Percentiles rank a stretch among this genome's conserved stretches.
phyloP scores from a whole-genome alignment of 768 basidiomycete species.

The Rhodotorula babjevae region DNA sequence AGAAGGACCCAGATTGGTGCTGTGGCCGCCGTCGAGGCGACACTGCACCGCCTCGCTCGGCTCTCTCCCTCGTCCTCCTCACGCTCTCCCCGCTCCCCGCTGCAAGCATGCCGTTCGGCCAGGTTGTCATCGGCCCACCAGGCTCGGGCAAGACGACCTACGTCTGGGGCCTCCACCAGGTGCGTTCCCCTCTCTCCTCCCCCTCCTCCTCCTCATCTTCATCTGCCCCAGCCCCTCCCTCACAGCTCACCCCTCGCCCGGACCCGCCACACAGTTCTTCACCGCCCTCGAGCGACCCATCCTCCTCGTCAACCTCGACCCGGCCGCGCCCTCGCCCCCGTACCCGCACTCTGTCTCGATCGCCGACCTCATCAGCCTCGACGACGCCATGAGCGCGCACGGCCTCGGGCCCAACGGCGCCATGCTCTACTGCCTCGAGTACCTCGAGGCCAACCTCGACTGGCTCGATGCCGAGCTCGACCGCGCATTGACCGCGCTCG shows the following conservation, averaged over 20 bases:
- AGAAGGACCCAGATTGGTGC: too few relatives aligned
- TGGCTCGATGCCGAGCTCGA: constrained; percentile 51
- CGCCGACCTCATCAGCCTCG: constrained; percentile 73
- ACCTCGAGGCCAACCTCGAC: constrained; percentile 90
- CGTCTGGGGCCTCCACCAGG: constrained; percentile 51
- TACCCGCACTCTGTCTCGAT: constrained; percentile 90
- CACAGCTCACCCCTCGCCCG: background rate
- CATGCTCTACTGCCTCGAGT: constrained; percentile 94
- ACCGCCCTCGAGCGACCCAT: constrained; percentile 79
- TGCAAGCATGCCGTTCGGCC: constrained; percentile 38
- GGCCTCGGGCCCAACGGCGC: constrained; percentile 91
- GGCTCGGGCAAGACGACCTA: constrained; percentile 52
- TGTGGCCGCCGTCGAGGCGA: too few relatives aligned
- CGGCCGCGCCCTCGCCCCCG: constrained; percentile 80
- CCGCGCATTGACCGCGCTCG: constrained; percentile 76
- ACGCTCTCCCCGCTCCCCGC: background rate
- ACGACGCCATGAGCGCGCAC: constrained; percentile 77
- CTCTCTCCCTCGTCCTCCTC: background rate
- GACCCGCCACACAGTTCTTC: constrained; percentile 55
- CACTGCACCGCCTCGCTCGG: background rate
- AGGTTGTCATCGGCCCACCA: constrained; percentile 49
- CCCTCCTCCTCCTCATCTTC: background rate
- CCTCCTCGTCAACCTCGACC: constrained; percentile 89
- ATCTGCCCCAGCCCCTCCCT: background rate
- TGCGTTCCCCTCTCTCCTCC: constrained; percentile 28